Conservation (phyloP, 2,329 filamentous ascomycete species). For the Aspergillus hortae region DNA sequence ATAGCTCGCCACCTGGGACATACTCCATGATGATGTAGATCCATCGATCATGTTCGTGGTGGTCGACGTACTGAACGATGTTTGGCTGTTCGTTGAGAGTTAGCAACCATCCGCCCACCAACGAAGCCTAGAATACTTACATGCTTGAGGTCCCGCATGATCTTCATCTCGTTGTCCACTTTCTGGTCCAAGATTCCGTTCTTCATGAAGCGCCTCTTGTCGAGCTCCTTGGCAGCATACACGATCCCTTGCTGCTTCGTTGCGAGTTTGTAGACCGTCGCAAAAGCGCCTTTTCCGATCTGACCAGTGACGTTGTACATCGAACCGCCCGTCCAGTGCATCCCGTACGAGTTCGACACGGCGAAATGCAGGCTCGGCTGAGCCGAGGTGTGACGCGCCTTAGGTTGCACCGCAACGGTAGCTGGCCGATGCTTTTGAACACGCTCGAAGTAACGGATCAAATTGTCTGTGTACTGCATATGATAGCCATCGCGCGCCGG, state of each 20-base stretch:
- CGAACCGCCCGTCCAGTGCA: constrained; percentile 77
- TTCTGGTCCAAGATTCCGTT: constrained; percentile 86
- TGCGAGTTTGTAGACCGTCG: constrained; percentile 86
- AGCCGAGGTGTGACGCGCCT: constrained; percentile 19
- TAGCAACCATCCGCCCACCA: constrained; percentile 5
- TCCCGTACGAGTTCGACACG: constrained; percentile 50
- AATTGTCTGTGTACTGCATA: constrained; percentile 64
- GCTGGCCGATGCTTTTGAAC: constrained; percentile 22
- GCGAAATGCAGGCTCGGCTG: constrained; percentile 32
- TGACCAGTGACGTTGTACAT: constrained; percentile 78
- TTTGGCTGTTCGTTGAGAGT: constrained; percentile 56
- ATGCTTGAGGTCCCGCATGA: constrained; percentile 83
- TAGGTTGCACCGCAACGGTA: constrained; percentile 17
- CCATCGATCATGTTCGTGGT: constrained; percentile 74
- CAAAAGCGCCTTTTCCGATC: constrained; percentile 93
- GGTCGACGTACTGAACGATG: constrained; percentile 87
- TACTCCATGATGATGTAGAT: constrained; percentile 98
- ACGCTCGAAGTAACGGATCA: constrained; percentile 61
- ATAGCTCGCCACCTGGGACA: constrained; percentile 77
- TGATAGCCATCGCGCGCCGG: constrained; percentile 70
- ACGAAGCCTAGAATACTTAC: constrained; percentile 48
- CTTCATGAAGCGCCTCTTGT: constrained; percentile 90
- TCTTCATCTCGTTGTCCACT: constrained; percentile 94
- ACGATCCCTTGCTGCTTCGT: constrained; percentile 78
- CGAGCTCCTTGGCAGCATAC: constrained; percentile 90